phyloP scores from a whole-genome alignment of 2,329 filamentous ascomycete species.

The Ascochyta rabiei region DNA sequence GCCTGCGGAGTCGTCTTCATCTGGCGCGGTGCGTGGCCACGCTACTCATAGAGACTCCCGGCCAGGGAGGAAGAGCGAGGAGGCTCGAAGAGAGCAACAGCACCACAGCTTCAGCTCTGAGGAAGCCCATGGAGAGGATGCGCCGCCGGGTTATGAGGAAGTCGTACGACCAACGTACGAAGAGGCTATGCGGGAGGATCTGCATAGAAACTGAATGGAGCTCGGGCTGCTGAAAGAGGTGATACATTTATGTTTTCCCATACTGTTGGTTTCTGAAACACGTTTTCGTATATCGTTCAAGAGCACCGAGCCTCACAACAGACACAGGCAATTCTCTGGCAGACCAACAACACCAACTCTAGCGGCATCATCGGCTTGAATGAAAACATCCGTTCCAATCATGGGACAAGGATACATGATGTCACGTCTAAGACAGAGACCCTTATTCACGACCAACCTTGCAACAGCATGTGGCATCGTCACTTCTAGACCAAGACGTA shows the following conservation, averaged over 20 bases:
- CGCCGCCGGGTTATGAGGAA: conserved; percentile 19
- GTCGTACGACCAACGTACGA: conserved; percentile 19
- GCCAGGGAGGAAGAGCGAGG: conserved; percentile 19
- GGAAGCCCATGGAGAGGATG: conserved; percentile 17
- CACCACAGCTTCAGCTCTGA: conserved; percentile 22
- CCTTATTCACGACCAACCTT: too few relatives aligned
- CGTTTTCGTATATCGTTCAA: neutral
- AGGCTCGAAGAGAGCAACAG: conserved; percentile 17
- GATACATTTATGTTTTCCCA: neutral
- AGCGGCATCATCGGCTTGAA: too few relatives aligned
- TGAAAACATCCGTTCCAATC: too few relatives aligned
- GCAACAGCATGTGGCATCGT: neutral
- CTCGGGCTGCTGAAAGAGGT: neutral
- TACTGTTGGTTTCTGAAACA: neutral
- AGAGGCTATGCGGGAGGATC: conserved; percentile 1
- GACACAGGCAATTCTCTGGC: too few relatives aligned
- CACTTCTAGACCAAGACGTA: neutral
- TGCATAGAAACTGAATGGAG: neutral
- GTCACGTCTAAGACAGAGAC: too few relatives aligned
- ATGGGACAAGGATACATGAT: too few relatives aligned
- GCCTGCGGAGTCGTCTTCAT: conserved; percentile 12
- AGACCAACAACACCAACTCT: too few relatives aligned
- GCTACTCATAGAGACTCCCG: neutral
- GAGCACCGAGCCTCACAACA: too few relatives aligned
- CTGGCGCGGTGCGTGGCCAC: neutral